Evolutionary conservation across 164 flowering plant genomes (phyloP).

Genomic region (Magnolia sinica): DNA sequence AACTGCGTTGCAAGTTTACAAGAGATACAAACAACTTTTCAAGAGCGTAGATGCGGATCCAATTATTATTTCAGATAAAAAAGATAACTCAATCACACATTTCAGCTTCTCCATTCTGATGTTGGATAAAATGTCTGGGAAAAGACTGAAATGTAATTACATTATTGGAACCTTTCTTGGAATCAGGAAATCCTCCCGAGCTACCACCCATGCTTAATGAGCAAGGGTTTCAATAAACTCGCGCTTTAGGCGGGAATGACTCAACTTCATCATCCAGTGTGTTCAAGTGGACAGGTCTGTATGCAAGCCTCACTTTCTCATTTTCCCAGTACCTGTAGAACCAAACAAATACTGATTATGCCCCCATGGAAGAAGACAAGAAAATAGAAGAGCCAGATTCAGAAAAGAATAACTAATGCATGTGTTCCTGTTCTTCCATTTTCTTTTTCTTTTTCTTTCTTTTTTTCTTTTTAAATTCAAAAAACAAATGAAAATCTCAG

Average conservation of each 20-base stretch:
- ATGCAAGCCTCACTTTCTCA: conserved; percentile 75
- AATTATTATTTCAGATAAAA: conserved; percentile 2
- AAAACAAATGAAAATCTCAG: too few relatives aligned
- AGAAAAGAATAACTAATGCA: background rate
- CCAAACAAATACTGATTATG: background rate
- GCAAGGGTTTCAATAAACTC: conserved; percentile 53
- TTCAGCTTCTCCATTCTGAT: conserved; percentile 12
- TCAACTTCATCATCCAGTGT: conserved; percentile 89
- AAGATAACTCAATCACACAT: conserved; percentile 4
- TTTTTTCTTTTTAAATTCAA: too few relatives aligned
- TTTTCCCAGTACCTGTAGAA: conserved; percentile 80
- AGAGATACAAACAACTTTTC: background rate
- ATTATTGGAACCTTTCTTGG: conserved; percentile 11
- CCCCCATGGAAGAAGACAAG: background rate
- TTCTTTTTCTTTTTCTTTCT: too few relatives aligned
- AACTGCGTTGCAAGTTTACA: background rate
- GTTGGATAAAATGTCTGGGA: conserved; percentile 2
- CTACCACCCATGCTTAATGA: background rate
- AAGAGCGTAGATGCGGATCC: background rate
- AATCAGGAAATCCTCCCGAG: background rate
- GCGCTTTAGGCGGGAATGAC: conserved; percentile 94
- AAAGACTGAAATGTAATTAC: conserved; percentile 3
- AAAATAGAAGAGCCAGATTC: background rate
- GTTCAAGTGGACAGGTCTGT: conserved; percentile 93
- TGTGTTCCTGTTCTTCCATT: too few relatives aligned